Evolutionary conservation across 192 early-diverging fungal species (phyloP), one percentile per base, ranked within the genome.

Genomic region (Geranomyces michiganensis): DNA sequence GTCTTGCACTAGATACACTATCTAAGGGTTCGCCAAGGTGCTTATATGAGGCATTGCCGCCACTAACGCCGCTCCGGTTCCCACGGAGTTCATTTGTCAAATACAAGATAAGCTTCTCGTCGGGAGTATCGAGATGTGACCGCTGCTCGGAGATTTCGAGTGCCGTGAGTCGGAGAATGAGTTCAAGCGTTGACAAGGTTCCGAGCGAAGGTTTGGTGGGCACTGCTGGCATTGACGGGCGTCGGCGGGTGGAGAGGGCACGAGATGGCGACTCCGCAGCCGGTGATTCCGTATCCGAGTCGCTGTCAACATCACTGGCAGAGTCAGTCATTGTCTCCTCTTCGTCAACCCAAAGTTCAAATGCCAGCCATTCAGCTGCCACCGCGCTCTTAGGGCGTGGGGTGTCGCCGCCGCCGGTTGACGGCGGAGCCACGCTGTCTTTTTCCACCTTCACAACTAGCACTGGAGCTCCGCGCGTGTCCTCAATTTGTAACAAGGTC

Each of bases 401-500:
- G n/a, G 72, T 74, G 27, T 17, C 65, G 70, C 43, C 43, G 22
- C 51, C 56, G 60, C 24, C 49, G 12, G 24, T 22, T 9, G 64
- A 24, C 1, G 30, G 48, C 30, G 10, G 36, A 32, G 51, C 7
- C 7, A 17, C 51, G 10, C 44, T 21, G 13, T 73, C 62, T n/a
- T 75, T 79, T 24, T 71, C 68, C 13, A 92, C 63, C 65, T 91
- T 90, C 17, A 94, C 22, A 1, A 94, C 90, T 27, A 94, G 75
- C 8, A 91, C 91, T 0, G 92, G 89, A 1, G 81, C 71, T 41
- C 36, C 36, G 26, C 68, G 84, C 0, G 86, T 81, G 24, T 92
- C 91, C 55, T 92, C 90, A 62, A 92, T 92, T 65, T 92, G 90
- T 2, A 94, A 74, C 53, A 94, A 73, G 30, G 81, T 79, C 3